phyloP scores from a whole-genome alignment of 2,329 filamentous ascomycete genomes.

The Setomelanomma holmii region DNA sequence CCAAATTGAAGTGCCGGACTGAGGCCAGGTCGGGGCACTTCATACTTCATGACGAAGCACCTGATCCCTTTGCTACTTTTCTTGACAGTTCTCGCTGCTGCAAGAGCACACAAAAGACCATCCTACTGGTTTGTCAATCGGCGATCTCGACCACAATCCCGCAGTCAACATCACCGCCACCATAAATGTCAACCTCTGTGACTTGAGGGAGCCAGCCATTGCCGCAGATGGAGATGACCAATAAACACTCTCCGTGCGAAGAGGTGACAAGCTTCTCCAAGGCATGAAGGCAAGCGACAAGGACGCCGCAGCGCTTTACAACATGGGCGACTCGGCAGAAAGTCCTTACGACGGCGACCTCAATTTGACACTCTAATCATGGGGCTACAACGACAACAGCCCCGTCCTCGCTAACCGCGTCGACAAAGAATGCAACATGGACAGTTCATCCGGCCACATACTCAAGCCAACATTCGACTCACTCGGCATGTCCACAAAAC shows the following conservation, averaged over 20 bases:
- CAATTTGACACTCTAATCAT: slow-evolving; percentile 7
- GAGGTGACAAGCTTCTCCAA: slow-evolving; percentile 14
- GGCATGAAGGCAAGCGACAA: slow-evolving; percentile 17
- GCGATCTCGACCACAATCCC: background rate
- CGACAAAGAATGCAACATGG: slow-evolving; percentile 14
- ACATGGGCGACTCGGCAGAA: slow-evolving; percentile 7
- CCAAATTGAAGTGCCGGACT: too few species aligned
- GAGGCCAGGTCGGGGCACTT: too few species aligned
- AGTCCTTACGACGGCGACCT: slow-evolving; percentile 14
- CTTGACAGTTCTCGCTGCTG: background rate
- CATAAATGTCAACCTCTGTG: background rate
- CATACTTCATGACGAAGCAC: too few species aligned
- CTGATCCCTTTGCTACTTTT: background rate
- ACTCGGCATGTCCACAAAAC: slow-evolving; percentile 10
- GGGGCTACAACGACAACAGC: slow-evolving; percentile 19
- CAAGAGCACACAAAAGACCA: background rate
- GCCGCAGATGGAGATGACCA: background rate
- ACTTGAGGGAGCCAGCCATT: background rate
- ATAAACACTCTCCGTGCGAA: slow-evolving; percentile 10
- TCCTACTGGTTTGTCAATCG: background rate
- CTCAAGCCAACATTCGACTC: slow-evolving; percentile 9
- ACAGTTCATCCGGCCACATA: slow-evolving; percentile 7
- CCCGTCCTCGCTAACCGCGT: slow-evolving; percentile 4
- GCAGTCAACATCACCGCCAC: background rate
- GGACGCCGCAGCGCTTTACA: slow-evolving; percentile 13